phyloP scores from a whole-genome alignment of 208 protist species.

The Acanthamoeba castellanii region DNA sequence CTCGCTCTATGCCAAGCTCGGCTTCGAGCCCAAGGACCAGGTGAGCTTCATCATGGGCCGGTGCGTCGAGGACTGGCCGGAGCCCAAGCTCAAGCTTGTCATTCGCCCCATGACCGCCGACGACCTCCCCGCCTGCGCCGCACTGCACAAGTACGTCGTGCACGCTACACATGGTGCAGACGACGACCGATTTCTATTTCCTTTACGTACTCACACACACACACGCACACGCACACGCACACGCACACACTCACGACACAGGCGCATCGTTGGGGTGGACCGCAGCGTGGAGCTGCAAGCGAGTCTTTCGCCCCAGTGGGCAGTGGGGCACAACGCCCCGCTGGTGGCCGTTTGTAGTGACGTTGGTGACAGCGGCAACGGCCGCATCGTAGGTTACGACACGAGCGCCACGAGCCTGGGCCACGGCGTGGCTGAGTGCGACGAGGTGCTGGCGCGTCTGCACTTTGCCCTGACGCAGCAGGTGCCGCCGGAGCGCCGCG shows the following conservation, averaged over 20 bases:
- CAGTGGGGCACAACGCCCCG: background rate
- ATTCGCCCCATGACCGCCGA: constrained; percentile 17
- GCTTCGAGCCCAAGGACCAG: constrained; percentile 62
- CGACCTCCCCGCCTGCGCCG: background rate
- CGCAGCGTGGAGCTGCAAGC: background rate
- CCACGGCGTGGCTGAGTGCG: constrained; percentile 44
- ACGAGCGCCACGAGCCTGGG: constrained; percentile 6
- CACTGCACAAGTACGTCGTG: background rate
- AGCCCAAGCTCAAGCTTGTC: constrained; percentile 13
- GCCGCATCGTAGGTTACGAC: constrained; percentile 24
- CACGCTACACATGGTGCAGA: background rate
- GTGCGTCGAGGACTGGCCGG: constrained; percentile 31
- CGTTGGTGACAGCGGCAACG: background rate
- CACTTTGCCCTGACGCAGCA: background rate
- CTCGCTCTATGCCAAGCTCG: constrained; percentile 67
- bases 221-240: background rate
- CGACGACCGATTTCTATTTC: too few relatives aligned
- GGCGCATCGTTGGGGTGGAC: constrained; percentile 26
- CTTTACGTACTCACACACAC: too few relatives aligned
- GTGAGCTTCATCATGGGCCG: constrained; percentile 39
- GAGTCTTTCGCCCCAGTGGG: background rate
- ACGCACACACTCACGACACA: background rate
- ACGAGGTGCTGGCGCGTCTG: constrained; percentile 6
- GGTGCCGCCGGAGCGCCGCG: background rate
- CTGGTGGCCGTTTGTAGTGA: constrained; percentile 24